These are phyloP conservation scores for Medicago truncatula DNA, from an alignment of 306 rosid genomes.

Conservation along the genomic window DNA sequence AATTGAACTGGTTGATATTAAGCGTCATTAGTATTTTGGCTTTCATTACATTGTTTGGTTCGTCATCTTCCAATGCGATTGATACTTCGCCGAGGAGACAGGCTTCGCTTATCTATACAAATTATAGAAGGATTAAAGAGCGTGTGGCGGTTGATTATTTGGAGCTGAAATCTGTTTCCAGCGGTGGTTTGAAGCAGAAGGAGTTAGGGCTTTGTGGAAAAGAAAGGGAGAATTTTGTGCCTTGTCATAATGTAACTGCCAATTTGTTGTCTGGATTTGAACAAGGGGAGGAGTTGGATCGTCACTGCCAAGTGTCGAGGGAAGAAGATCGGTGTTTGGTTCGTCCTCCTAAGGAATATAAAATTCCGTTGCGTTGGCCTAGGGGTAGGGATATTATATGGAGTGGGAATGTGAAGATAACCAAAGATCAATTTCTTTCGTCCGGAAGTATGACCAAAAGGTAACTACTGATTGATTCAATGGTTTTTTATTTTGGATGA, in stretches of 20 bases:
- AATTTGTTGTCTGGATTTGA: slow-evolving; percentile 70
- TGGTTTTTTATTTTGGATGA: not conserved
- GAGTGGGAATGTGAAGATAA: slow-evolving; percentile 95
- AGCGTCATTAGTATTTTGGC: slow-evolving; percentile 73
- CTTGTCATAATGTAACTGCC: slow-evolving; percentile 89
- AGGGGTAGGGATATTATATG: slow-evolving; percentile 93
- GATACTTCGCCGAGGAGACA: slow-evolving; percentile 52
- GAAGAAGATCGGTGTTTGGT: slow-evolving; percentile 69
- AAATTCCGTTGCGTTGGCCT: slow-evolving; percentile 91
- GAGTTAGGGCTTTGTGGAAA: slow-evolving; percentile 83
- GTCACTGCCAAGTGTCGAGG: slow-evolving; percentile 74
- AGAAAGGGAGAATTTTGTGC: slow-evolving; percentile 87
- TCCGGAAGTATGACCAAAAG: slow-evolving; percentile 99
- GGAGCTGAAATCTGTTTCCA: slow-evolving; percentile 76
- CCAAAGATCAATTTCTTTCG: slow-evolving; percentile 95
- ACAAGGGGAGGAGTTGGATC: slow-evolving; percentile 89
- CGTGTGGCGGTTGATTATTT: slow-evolving; percentile 81
- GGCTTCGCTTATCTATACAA: slow-evolving; percentile 66
- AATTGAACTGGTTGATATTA: slow-evolving; percentile 76
- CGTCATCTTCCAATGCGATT: slow-evolving; percentile 68
- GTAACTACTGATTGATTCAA: slow-evolving; percentile 43
- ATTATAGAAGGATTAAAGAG: slow-evolving; percentile 92
- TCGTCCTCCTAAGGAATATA: slow-evolving; percentile 99
- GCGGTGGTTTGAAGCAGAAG: slow-evolving; percentile 60
- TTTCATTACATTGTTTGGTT: slow-evolving; percentile 68